phyloP scores from a whole-genome alignment of 1,284 basidiomycete genomes.

The Ganoderma sinense region DNA sequence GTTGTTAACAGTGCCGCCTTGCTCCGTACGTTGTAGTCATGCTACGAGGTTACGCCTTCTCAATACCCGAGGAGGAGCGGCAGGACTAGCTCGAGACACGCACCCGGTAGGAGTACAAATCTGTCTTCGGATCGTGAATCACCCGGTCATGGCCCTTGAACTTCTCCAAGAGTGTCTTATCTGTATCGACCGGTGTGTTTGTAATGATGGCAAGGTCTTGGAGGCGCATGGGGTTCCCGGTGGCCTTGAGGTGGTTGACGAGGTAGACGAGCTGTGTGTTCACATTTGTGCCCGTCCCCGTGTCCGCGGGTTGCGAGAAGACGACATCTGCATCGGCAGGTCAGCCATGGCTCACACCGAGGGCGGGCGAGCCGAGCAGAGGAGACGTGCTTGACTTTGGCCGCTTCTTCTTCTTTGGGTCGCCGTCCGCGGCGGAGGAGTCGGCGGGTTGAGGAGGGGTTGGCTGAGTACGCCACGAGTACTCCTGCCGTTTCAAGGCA shows the following conservation, averaged over 20 bases:
- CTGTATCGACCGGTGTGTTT: constrained; percentile 77
- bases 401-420: constrained; percentile 65
- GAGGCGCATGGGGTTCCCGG: constrained; percentile 79
- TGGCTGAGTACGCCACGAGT: constrained; percentile 77
- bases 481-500: constrained; percentile 67
- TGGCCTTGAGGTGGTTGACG: constrained; percentile 81
- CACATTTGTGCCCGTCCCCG: constrained; percentile 81
- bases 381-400: constrained; percentile 67
- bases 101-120: constrained; percentile 85
- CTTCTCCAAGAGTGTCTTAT: constrained; percentile 75
- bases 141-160: constrained; percentile 86
- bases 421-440: constrained; percentile 35
- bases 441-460: constrained; percentile 40
- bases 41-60: constrained; percentile 51
- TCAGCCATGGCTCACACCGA: constrained; percentile 35
- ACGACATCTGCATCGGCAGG: constrained; percentile 60
- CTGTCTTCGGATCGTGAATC: constrained; percentile 81
- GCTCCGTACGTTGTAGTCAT: constrained; percentile 87
- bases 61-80: constrained; percentile 1
- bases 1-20: constrained; percentile 84
- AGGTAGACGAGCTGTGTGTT: constrained; percentile 90
- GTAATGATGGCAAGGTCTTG: constrained; percentile 87
- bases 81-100: constrained; percentile 26
- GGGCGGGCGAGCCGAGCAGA: constrained; percentile 29
- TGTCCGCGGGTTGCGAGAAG: constrained; percentile 87